Base-by-base conservation (phyloP, 148 eudicot species). In the Persicaria maculosa region DNA sequence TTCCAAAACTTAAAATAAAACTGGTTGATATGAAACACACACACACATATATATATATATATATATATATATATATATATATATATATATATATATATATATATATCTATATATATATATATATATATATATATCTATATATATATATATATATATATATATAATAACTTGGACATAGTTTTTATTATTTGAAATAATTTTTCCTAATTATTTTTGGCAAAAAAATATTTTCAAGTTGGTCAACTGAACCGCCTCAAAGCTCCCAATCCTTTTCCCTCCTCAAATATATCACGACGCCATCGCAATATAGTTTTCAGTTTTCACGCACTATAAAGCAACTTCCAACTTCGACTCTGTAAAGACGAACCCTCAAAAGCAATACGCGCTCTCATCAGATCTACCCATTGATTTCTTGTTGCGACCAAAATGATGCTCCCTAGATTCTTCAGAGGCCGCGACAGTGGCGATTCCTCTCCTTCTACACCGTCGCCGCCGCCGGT, bases 401-500 rank as follows among this genome's bases (percentile, higher is more conserved):
- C 70, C 8, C 40, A 11, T 10, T 1, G 62, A 19, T 17, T 17
- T 7, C 40, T 31, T 31, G 40, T 57, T 62, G 25, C 62, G 40
- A 43, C 70, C 9, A 65, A 65, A 36, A 65, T 65, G 70, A 65
- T 65, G 70, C 70, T 65, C 20, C 70, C 70, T 12, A 43, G 65
- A 73, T 73, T 52, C 47, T 73, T 73, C 75, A 20, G 75, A 17
- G 75, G 75, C 22, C 59, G 75, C 44, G 75, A 73, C 64, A 54
- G 36, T 31, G 83, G 77, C 50, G 86, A 79, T 31, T 77, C 85
- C 4, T 74, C 84, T 44, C 86, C 85, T 4, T 53, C 80, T 15
- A n/a, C 86, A 10, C 75, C 88, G 62, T 78, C 90, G 72, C 67
- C 83, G 10, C 50, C 82, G 47, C 71, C 88, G 12, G 54, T 83